A percentile compares a stretch with the other conserved stretches of the same genome.
Evolutionary conservation across 2,329 filamentous ascomycete species (phyloP).

Genomic region (Colletotrichum sp.): DNA sequence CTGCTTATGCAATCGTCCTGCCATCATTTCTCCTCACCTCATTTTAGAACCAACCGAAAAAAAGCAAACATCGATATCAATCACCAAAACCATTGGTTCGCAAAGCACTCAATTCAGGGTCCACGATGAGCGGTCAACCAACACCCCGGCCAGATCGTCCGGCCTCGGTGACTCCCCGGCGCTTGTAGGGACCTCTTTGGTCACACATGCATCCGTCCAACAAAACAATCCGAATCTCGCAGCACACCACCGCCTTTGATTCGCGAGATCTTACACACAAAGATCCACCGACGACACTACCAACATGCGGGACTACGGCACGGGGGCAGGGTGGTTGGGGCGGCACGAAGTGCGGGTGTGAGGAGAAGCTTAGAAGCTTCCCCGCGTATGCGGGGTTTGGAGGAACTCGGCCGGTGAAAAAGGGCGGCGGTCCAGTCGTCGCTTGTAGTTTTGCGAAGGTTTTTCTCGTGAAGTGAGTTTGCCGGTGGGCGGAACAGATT

Average conservation of each 20-base stretch:
- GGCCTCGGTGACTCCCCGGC: not conserved
- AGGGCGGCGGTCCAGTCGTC: not conserved
- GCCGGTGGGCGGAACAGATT: not conserved
- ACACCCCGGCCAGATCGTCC: not conserved
- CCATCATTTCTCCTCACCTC: not conserved
- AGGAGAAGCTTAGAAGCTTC: not conserved
- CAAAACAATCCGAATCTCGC: not conserved
- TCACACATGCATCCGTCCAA: not conserved
- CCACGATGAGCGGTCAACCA: not conserved
- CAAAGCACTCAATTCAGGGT: not conserved
- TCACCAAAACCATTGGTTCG: not conserved
- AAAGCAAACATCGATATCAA: not conserved
- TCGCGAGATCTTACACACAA: not conserved
- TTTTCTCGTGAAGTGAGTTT: not conserved
- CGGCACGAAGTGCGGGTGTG: not conserved
- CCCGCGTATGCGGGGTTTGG: conserved; percentile 1
- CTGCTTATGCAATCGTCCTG: not conserved
- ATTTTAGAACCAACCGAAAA: not conserved
- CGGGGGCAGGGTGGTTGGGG: not conserved
- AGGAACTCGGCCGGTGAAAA: not conserved
- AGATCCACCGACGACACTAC: not conserved
- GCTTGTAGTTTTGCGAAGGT: not conserved
- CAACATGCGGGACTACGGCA: not conserved
- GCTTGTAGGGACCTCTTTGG: not conserved
- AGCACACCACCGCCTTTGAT: not conserved